Evolutionary conservation across 805 yeast genomes (phyloP).

Genomic region (Candida caryicola): DNA sequence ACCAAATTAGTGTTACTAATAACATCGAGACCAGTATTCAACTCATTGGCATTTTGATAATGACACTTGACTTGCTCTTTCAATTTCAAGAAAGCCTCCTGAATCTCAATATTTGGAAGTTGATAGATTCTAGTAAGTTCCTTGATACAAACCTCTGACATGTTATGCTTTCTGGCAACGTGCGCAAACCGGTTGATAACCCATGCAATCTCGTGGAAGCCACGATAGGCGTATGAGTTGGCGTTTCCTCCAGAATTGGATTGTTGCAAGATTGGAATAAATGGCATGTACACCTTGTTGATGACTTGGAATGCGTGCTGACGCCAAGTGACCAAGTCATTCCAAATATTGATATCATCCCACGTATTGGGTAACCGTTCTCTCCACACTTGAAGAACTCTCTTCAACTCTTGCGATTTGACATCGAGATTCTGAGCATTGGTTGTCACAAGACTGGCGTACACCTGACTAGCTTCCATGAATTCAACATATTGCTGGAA

Average conservation of each 20-base stretch:
- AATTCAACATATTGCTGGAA: slow-evolving; percentile 98
- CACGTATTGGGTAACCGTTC: slow-evolving; percentile 93
- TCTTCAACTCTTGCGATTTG: slow-evolving; percentile 89
- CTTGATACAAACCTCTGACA: slow-evolving; percentile 94
- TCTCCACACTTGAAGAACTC: slow-evolving; percentile 96
- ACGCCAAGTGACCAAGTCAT: slow-evolving; percentile 96
- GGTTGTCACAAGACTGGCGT: slow-evolving; percentile 80
- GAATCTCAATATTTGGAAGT: slow-evolving; percentile 95
- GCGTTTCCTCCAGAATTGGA: slow-evolving; percentile 62
- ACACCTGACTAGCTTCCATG: slow-evolving; percentile 94
- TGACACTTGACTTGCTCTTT: slow-evolving; percentile 98
- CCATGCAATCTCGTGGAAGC: slow-evolving; percentile 99
- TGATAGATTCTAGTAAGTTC: slow-evolving; percentile 93
- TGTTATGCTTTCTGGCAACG: slow-evolving; percentile 93
- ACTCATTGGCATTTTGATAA: slow-evolving; percentile 84
- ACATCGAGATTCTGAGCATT: slow-evolving; percentile 89
- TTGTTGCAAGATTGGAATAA: slow-evolving; percentile 81
- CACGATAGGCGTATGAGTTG: slow-evolving; percentile 93
- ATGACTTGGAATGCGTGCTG: slow-evolving; percentile 97
- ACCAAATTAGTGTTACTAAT: slow-evolving; percentile 94
- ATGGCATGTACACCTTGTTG: slow-evolving; percentile 89
- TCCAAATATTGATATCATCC: slow-evolving; percentile 98
- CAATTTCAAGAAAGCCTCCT: slow-evolving; percentile 92
- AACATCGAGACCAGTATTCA: slow-evolving; percentile 93
- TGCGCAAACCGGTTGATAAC: slow-evolving; percentile 97